Base-by-base conservation (phyloP, 148 eudicot species). In the Vaccinium myrtillus region DNA sequence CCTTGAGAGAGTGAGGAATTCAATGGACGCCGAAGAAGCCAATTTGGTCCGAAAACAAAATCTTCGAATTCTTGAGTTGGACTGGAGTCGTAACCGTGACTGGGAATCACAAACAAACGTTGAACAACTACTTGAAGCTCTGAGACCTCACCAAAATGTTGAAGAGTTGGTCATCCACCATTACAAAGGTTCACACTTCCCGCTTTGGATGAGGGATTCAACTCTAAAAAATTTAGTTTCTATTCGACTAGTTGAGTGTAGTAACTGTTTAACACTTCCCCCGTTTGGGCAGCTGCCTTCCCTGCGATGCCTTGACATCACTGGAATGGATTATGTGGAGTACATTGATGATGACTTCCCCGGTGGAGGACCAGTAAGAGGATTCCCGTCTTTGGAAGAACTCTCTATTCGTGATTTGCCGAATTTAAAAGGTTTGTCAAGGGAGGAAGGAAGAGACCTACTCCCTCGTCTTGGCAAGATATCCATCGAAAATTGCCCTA, bases 371-470 rank as follows among this genome's bases (percentile, higher is more conserved):
- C 58, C 36, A 9, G 58, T n/a, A 6, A 77, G 58, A 8, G 59
- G 59, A 77, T 77, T 77, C 39, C 56, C 32, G 6, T 77, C 80
- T 77, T 77, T 77, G 59, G 80, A 77, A 77, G 8, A 10, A 51
- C 19, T 77, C 58, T 0, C 0, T 0, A 3, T 77, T 23, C 0
- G 0, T n/a, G 36, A 23, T 7, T 77, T 77, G 14, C 80, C 80
- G 10, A 77, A 77, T 77, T 23, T 77, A 36, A n/a, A 51, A 51
- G 36, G 80, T 49, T 77, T 77, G 56, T 21, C 59, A 77, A 77
- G 59, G 59, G 80, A 49, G 36, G 80, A 25, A 32, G 81, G 48
- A 55, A 32, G 2, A 49, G 80, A 21, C 4, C 32, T 77, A 12
- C 19, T 77, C 19, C 80, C 80, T 49, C 14, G 63, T 79, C 81